Conservation (phyloP, 2,329 filamentous ascomycete species). For the Hypoxylon sp. region DNA sequence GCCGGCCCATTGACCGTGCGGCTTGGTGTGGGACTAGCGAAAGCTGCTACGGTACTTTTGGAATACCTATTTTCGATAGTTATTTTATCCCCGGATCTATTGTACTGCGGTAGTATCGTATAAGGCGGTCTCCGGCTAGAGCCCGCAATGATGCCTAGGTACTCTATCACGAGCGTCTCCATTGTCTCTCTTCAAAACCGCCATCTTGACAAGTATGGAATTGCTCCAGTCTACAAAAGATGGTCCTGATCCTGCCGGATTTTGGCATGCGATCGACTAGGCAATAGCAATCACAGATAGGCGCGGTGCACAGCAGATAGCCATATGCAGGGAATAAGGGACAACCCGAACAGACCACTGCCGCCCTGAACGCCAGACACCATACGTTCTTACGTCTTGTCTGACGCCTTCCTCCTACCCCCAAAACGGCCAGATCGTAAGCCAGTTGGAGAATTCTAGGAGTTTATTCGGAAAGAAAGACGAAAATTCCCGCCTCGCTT, state of each 20-base stretch:
- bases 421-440: constrained; percentile 12
- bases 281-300: constrained; percentile 36
- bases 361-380: constrained; percentile 21
- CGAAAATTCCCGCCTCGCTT: constrained; percentile 29
- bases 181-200: constrained; percentile 21
- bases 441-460: constrained; percentile 14
- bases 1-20: constrained; percentile 40
- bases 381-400: constrained; percentile 22
- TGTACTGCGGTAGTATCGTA: constrained; percentile 28
- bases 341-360: constrained; percentile 24
- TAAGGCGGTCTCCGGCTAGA: constrained; percentile 29
- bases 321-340: constrained; percentile 21
- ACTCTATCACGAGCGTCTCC: constrained; percentile 24
- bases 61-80: constrained; percentile 24
- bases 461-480: constrained; percentile 28
- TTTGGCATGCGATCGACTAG: constrained; percentile 34
- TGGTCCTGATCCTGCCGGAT: constrained; percentile 21
- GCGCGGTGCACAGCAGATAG: constrained; percentile 38
- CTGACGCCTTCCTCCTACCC: constrained; percentile 12
- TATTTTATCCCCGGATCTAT: constrained; percentile 3
- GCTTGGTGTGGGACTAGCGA: constrained; percentile 30
- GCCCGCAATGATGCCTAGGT: constrained; percentile 21
- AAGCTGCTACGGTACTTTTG: constrained; percentile 28
- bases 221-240: constrained; percentile 14
- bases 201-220: constrained; percentile 20